Evolutionary conservation across 192 early-diverging fungal species (phyloP).

Genomic region (Backusella liffmaniae): DNA sequence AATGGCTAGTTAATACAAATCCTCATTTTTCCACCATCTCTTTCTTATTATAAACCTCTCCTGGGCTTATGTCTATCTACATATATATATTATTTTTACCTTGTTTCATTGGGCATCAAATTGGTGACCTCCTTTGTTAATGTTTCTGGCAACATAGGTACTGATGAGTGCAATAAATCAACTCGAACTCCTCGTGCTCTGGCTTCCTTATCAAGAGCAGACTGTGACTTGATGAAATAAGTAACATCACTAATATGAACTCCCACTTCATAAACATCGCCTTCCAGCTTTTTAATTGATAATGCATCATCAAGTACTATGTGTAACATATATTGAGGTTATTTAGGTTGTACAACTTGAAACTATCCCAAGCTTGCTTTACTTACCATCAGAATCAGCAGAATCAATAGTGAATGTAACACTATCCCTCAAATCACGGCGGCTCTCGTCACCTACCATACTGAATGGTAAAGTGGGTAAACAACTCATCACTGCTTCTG

Average conservation of each 20-base stretch:
- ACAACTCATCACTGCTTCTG: constrained; percentile 70
- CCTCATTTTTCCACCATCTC: not conserved
- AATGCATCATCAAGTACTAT: constrained; percentile 73
- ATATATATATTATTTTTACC: constrained; percentile 16
- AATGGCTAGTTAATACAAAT: not conserved
- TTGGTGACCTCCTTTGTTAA: constrained; percentile 94
- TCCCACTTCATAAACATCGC: constrained; percentile 76
- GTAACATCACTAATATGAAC: constrained; percentile 93
- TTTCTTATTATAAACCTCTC: not conserved
- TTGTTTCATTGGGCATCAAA: constrained; percentile 81
- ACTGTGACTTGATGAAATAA: constrained; percentile 91
- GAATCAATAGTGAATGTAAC: constrained; percentile 92
- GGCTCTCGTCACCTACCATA: constrained; percentile 53
- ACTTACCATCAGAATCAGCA: constrained; percentile 59
- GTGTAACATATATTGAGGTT: not conserved
- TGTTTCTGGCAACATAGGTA: constrained; percentile 94
- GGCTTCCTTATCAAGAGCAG: constrained; percentile 92
- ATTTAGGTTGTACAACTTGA: not conserved
- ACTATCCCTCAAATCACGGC: constrained; percentile 67
- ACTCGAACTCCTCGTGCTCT: constrained; percentile 88
- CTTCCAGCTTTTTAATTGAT: constrained; percentile 56
- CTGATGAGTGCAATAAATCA: constrained; percentile 94
- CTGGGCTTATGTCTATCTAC: not conserved
- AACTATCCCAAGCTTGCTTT: not conserved
- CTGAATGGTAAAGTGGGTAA: constrained; percentile 75